phyloP scores from a whole-genome alignment of 441 rosid species.

The Eutrema salsugineum region DNA sequence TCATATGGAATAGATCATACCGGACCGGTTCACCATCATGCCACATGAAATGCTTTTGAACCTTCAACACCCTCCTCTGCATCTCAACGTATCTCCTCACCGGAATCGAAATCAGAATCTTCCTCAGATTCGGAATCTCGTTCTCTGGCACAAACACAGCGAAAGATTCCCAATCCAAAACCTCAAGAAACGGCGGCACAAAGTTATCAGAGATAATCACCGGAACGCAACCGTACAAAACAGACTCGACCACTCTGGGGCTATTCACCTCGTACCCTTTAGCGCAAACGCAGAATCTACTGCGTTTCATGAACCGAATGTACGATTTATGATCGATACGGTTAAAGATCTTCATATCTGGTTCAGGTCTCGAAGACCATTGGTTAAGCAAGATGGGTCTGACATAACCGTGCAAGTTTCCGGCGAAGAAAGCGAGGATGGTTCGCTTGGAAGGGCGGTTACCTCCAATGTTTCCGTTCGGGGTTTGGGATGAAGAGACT shows the following conservation, averaged over 20 bases:
- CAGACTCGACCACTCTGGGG: conserved; percentile 37
- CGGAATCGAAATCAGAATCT: conserved; percentile 29
- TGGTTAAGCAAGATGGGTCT: conserved; percentile 32
- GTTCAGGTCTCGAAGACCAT: conserved; percentile 43
- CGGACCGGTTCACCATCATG: conserved; percentile 33
- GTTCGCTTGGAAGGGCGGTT: conserved; percentile 27
- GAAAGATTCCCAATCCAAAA: conserved; percentile 43
- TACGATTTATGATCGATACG: conserved; percentile 34
- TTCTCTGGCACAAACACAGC: conserved; percentile 38
- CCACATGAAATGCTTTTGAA: conserved; percentile 44
- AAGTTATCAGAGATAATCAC: conserved; percentile 46
- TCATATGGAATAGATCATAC: conserved; percentile 46
- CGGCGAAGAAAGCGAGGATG: conserved; percentile 53
- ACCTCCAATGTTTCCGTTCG: neutral
- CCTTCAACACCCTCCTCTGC: conserved; percentile 34
- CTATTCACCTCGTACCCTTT: conserved; percentile 44
- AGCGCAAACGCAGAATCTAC: conserved; percentile 57
- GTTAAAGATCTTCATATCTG: conserved; percentile 40
- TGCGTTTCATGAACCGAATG: conserved; percentile 33
- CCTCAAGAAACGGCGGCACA: conserved; percentile 43
- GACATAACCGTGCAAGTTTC: conserved; percentile 44
- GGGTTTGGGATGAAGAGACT: conserved; percentile 13
- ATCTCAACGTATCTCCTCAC: conserved; percentile 25
- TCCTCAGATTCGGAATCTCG: conserved; percentile 38
- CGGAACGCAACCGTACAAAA: conserved; percentile 42